A percentile compares a stretch with the other conserved stretches of the same genome.
Conservation (phyloP, 2,329 filamentous ascomycete genomes). For the Decorospora gaudefroyi region DNA sequence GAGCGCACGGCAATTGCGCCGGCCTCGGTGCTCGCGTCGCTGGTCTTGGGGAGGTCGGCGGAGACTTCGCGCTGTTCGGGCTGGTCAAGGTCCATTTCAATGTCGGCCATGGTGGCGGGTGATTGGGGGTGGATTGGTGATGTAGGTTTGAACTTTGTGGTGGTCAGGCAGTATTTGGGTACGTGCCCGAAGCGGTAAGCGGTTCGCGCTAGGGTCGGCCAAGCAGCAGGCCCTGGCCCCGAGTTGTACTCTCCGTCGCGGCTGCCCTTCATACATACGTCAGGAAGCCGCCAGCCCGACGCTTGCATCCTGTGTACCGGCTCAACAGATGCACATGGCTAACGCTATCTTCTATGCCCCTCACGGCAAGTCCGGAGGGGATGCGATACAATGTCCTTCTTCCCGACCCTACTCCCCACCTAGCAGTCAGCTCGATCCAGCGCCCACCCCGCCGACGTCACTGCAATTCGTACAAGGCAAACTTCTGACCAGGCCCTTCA, state of each 20-base stretch:
- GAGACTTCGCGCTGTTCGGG: constrained; percentile 44
- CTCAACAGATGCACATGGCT: constrained; percentile 5
- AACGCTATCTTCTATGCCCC: not conserved
- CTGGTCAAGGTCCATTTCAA: constrained; percentile 53
- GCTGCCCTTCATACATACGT: constrained; percentile 1
- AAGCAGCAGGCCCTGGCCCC: too few species aligned
- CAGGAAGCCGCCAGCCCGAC: not conserved
- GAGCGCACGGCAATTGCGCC: constrained; percentile 81
- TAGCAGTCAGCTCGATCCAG: constrained; percentile 6
- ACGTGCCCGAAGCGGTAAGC: constrained; percentile 2
- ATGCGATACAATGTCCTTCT: constrained; percentile 3
- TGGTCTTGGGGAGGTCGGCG: constrained; percentile 56
- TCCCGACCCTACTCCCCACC: not conserved
- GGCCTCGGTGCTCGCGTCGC: constrained; percentile 71
- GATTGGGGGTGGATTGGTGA: constrained; percentile 7
- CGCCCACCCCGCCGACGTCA: constrained; percentile 25
- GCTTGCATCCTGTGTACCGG: not conserved
- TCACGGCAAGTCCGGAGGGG: constrained; percentile 2
- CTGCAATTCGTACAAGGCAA: constrained; percentile 8
- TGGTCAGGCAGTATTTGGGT: not conserved
- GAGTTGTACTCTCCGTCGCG: not conserved
- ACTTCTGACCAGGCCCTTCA: constrained; percentile 7
- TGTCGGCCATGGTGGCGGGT: constrained; percentile 50
- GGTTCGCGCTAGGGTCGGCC: constrained; percentile 10
- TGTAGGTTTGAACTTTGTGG: not conserved